Base-by-base conservation (phyloP, 352 stramenopile species). In the Phytopythium oedochilum region DNA sequence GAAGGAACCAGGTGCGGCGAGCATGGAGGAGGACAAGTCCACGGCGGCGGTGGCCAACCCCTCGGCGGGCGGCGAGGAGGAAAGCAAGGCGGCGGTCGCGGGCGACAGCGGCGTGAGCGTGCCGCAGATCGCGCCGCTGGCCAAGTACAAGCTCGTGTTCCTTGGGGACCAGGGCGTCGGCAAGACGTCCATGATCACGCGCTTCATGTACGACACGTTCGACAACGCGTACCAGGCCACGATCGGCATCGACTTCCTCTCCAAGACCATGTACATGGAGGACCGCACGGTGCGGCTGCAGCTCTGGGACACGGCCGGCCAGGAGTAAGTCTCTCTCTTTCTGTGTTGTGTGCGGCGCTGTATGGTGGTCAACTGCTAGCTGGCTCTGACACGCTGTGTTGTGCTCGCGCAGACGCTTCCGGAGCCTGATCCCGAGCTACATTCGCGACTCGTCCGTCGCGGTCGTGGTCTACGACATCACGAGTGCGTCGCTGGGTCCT, bases 231-330 rank as follows among this genome's bases (percentile, higher is more conserved):
- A 98, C 74, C 92, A 98, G 71, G 97, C 97, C 43, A 99, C 97
- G 2, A 99, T 99, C 68, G 97, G 97, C 45, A 99, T 99, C 67
- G 97, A 99, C 71, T 99, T 99, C 57, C 71, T 99, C 22, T 99
- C 95, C 60, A 99, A 99, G 78, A 99, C 97, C 39, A 98, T 99
- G 92, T 98, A 98, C 64, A 86, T 98, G 73, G 90, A 99, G 70
- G 97, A 99, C 68, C 89, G 97, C 54, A 99, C 97, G 1, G 96
- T 99, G 53, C 86, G 97, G 31, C 78, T 99, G 57, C 97, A 99
- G 78, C 86, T 99, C 22, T 99, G 97, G 97, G 97, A 99, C 71
- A 99, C 97, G 15, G 97, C 97, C 2, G 97, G 96, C 15, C 96
- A 99, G 75, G 97, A 99, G 81, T 92, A 73, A 54, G 78, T 71